phyloP scores from a whole-genome alignment of 441 rosid species.

The Heliophila coronopifolia region DNA sequence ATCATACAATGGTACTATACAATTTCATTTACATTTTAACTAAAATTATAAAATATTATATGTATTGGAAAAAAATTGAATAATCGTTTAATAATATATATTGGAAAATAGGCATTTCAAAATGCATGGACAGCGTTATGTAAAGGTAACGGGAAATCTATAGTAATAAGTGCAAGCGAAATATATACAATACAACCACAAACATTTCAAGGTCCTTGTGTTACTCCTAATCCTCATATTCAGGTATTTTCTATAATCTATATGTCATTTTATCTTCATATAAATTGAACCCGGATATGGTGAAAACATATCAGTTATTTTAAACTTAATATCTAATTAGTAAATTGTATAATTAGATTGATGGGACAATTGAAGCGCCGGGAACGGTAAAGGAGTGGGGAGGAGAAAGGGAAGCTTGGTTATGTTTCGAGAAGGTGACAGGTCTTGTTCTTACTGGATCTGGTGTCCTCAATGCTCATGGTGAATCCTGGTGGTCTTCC shows the following conservation, averaged over 20 bases:
- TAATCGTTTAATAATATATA: neutral
- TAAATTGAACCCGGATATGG: no score
- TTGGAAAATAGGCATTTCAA: conserved; percentile 17
- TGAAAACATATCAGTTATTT: no score
- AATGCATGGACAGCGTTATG: conserved; percentile 20
- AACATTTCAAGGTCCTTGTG: conserved; percentile 20
- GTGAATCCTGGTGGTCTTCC: conserved; percentile 22
- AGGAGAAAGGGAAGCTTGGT: neutral
- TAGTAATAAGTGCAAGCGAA: conserved; percentile 11
- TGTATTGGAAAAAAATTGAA: no score
- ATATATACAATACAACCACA: conserved; percentile 21
- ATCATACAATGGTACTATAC: no score
- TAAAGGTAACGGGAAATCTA: neutral
- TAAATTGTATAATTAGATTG: conserved; percentile 7
- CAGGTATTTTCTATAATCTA: no score
- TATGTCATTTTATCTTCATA: no score
- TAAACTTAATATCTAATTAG: no score
- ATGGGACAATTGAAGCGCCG: conserved; percentile 19
- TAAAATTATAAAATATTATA: no score
- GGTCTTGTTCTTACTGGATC: conserved; percentile 18
- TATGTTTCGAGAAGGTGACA: neutral
- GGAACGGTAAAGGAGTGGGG: neutral
- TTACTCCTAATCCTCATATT: conserved; percentile 9
- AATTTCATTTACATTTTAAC: neutral
- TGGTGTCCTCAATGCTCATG: conserved; percentile 19